Conservation (phyloP, 1,139 yeast genomes). For the Suhomyces coccinellae region DNA sequence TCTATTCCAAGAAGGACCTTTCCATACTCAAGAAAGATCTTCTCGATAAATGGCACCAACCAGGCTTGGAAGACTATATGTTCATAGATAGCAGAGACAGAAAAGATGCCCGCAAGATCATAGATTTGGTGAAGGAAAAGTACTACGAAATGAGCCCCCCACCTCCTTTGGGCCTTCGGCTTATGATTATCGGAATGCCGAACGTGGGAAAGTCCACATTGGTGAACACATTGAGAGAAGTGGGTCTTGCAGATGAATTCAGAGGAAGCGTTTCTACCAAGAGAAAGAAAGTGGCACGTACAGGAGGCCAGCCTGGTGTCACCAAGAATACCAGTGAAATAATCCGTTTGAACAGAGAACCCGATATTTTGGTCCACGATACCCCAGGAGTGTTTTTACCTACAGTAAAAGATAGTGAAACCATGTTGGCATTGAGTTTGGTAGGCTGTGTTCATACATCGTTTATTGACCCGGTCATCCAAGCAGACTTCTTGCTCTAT, state of each 20-base stretch:
- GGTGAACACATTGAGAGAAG: conserved; percentile 68
- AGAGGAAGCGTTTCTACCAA: conserved; percentile 32
- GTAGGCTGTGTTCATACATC: conserved; percentile 76
- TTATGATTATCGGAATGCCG: conserved; percentile 91
- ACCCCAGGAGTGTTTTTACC: conserved; percentile 95
- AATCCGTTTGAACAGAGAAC: conserved; percentile 61
- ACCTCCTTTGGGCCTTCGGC: conserved; percentile 79
- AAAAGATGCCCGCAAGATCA: conserved; percentile 51
- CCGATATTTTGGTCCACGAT: conserved; percentile 75
- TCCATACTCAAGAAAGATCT: conserved; percentile 34
- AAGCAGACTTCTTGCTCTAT: conserved; percentile 82
- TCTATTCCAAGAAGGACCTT: conserved; percentile 71
- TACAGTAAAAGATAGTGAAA: conserved; percentile 59
- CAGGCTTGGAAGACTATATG: conserved; percentile 52
- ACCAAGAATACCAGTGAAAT: conserved; percentile 79
- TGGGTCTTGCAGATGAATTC: conserved; percentile 41
- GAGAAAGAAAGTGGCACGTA: conserved; percentile 68
- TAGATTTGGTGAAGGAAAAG: conserved; percentile 48
- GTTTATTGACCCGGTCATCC: conserved; percentile 77
- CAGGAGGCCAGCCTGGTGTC: conserved; percentile 91
- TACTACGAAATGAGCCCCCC: conserved; percentile 53
- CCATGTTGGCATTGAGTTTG: conserved; percentile 74
- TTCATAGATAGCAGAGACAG: conserved; percentile 60
- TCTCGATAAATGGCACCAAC: conserved; percentile 54
- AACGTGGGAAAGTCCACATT: conserved; percentile 97